Evolutionary conservation across 352 stramenopile genomes (phyloP).

Genomic region (Pythium utonaiense): DNA sequence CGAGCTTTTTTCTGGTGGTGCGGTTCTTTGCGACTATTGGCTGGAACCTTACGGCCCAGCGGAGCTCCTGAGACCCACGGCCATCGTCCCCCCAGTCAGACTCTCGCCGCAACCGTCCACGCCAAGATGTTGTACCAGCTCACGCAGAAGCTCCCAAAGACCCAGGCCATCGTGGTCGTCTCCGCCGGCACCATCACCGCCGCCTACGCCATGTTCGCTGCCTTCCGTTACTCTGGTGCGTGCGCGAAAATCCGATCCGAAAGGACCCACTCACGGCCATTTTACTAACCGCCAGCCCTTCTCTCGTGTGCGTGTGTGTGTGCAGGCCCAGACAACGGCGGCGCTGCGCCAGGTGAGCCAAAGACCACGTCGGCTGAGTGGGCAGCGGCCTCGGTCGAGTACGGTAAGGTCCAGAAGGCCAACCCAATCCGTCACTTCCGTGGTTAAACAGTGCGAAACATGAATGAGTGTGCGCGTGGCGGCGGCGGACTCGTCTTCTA

Average conservation of each 20-base stretch:
- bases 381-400: conserved; percentile 69
- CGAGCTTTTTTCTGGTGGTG: conserved; percentile 10
- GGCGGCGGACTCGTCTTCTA: too few species aligned
- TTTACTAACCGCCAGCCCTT: too few species aligned
- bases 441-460: conserved; percentile 42
- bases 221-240: conserved; percentile 64
- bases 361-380: conserved; percentile 78
- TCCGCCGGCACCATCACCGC: conserved; percentile 34
- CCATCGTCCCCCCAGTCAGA: conserved; percentile 2
- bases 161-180: conserved; percentile 46
- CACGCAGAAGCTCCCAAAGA: conserved; percentile 68
- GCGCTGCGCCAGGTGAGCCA: conserved; percentile 40
- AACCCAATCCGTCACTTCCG: conserved; percentile 84
- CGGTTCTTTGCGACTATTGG: conserved; percentile 53
- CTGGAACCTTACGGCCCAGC: conserved; percentile 30
- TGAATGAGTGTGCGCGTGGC: background rate
- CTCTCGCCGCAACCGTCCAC: background rate
- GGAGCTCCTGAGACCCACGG: conserved; percentile 23
- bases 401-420: conserved; percentile 75
- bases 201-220: conserved; percentile 47
- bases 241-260: background rate
- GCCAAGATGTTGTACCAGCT: conserved; percentile 58
- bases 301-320: too few species aligned
- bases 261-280: conserved; percentile 2
- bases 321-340: conserved; percentile 63